These are phyloP conservation scores for Talaromyces wortmannii DNA, from an alignment of 495 filamentous ascomycete species.

Conservation along the genomic window DNA sequence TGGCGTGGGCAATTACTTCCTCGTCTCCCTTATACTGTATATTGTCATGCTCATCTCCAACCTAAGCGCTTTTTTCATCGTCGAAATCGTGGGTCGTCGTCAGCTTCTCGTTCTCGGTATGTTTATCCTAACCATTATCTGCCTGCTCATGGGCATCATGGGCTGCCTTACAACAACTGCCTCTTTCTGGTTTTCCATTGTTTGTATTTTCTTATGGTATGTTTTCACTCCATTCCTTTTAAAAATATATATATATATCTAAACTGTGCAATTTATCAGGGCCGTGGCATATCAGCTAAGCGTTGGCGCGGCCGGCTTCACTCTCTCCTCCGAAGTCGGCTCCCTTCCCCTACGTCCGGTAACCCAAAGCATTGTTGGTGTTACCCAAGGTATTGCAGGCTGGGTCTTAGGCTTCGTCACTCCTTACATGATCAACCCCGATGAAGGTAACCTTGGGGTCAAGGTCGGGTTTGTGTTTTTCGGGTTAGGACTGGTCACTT, in stretches of 20 bases:
- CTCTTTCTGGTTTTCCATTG: neutral
- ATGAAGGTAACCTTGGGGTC: constrained; percentile 54
- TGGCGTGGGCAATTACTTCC: neutral
- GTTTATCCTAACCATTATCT: neutral
- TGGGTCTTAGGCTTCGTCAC: constrained; percentile 34
- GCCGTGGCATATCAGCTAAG: neutral
- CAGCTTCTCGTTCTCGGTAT: neutral
- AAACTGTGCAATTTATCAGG: too few relatives aligned
- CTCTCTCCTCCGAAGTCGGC: neutral
- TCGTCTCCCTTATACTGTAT: neutral
- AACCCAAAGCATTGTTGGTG: constrained; percentile 2
- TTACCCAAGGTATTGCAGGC: constrained; percentile 5
- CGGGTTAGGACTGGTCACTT: constrained; percentile 50
- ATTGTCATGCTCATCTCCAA: neutral
- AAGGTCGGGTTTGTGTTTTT: constrained; percentile 61
- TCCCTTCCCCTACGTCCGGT: neutral
- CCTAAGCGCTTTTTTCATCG: neutral
- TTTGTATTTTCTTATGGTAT: neutral
- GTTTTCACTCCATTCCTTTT: too few relatives aligned
- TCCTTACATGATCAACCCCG: constrained; percentile 60
- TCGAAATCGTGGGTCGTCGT: neutral
- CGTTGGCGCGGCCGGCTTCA: neutral
- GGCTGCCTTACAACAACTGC: neutral
- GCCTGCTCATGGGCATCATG: neutral
- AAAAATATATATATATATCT: too few relatives aligned